These are phyloP conservation scores for Neurospora terricola DNA, from an alignment of 495 filamentous ascomycete genomes.

Conservation along the genomic window DNA sequence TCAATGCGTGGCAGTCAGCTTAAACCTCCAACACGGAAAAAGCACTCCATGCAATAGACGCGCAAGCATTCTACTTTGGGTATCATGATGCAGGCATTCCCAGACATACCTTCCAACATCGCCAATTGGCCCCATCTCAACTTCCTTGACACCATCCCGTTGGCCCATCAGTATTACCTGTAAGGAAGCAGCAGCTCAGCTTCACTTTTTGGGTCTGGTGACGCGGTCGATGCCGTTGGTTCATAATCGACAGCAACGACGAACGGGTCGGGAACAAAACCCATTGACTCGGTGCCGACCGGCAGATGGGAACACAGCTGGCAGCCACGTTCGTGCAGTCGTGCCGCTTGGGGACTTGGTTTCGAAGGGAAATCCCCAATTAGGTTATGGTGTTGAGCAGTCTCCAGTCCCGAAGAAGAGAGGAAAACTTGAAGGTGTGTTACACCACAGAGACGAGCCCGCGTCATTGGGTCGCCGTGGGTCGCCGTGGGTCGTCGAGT, in stretches of 20 bases:
- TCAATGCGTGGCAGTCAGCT: no score
- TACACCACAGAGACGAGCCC: not conserved
- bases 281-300: not conserved
- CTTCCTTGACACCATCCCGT: not conserved
- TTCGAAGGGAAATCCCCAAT: not conserved
- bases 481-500: not conserved
- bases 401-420: not conserved
- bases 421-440: not conserved
- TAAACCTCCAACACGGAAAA: no score
- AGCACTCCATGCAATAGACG: no score
- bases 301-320: not conserved
- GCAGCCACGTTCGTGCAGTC: not conserved
- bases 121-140: not conserved
- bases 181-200: not conserved
- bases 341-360: not conserved
- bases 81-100: not conserved
- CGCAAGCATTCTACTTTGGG: no score
- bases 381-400: not conserved
- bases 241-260: not conserved
- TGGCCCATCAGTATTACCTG: not conserved
- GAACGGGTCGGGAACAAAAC: not conserved
- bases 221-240: not conserved
- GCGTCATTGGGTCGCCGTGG: not conserved
- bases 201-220: not conserved
- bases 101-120: not conserved